phyloP scores from a whole-genome alignment of 2,329 filamentous ascomycete species.

The Fusarium sp. region DNA sequence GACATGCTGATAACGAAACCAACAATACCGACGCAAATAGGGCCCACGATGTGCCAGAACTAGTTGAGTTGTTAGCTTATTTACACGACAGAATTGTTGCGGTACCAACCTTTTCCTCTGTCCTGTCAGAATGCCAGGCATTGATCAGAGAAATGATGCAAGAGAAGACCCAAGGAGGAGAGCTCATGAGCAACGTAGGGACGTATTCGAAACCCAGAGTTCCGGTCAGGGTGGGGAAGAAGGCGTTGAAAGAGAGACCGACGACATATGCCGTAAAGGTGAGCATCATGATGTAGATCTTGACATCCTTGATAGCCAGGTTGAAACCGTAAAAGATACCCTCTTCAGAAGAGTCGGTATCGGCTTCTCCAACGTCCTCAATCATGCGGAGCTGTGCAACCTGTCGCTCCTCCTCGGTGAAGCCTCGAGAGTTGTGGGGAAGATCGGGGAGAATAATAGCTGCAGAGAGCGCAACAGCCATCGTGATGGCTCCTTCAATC shows the following conservation, averaged over 20 bases:
- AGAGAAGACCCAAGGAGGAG: slow-evolving; percentile 70
- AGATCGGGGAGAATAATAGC: slow-evolving; percentile 65
- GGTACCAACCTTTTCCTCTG: slow-evolving; percentile 61
- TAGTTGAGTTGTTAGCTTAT: slow-evolving; percentile 38
- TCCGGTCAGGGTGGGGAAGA: slow-evolving; percentile 66
- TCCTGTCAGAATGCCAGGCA: slow-evolving; percentile 67
- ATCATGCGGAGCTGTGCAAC: slow-evolving; percentile 67
- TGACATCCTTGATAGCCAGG: slow-evolving; percentile 70
- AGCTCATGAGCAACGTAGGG: slow-evolving; percentile 66
- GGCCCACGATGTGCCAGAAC: slow-evolving; percentile 69
- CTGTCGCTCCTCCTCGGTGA: slow-evolving; percentile 68
- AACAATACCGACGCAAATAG: slow-evolving; percentile 63
- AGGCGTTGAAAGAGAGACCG: slow-evolving; percentile 69
- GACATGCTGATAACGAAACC: slow-evolving; percentile 72
- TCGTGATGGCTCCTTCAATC: slow-evolving; percentile 67
- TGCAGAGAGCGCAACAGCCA: slow-evolving; percentile 59
- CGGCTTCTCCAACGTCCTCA: slow-evolving; percentile 69
- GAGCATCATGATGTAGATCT: slow-evolving; percentile 74
- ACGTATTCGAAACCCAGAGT: slow-evolving; percentile 66
- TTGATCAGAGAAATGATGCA: slow-evolving; percentile 67
- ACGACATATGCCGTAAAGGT: slow-evolving; percentile 72
- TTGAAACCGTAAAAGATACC: slow-evolving; percentile 64
- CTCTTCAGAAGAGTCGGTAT: slow-evolving; percentile 63
- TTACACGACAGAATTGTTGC: not conserved
- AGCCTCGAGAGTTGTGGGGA: slow-evolving; percentile 67